Evolutionary conservation across 345 rosid genomes (phyloP).

Genomic region (Lepidium sativum): DNA sequence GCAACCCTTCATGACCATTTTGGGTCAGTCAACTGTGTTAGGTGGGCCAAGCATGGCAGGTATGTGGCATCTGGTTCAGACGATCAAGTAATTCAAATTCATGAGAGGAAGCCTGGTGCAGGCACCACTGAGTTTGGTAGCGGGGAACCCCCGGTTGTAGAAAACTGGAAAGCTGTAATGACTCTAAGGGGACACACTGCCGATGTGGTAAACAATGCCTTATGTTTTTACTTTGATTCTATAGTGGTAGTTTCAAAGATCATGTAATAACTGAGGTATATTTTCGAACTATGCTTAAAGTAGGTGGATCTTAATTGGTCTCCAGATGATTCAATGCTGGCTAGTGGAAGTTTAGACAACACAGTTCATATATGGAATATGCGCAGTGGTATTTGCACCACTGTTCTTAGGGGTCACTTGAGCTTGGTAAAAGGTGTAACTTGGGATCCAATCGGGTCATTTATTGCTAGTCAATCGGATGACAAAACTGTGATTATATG

Average conservation of each 20-base stretch:
- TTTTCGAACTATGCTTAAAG: constrained; percentile 50
- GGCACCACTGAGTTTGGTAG: constrained; percentile 98
- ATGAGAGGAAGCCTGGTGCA: constrained; percentile 95
- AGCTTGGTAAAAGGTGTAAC: constrained; percentile 96
- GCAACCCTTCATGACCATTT: constrained; percentile 97
- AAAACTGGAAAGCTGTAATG: constrained; percentile 98
- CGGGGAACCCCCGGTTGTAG: constrained; percentile 96
- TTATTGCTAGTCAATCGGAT: constrained; percentile 98
- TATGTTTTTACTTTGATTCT: background rate
- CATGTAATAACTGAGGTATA: constrained; percentile 37
- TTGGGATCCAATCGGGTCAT: constrained; percentile 99
- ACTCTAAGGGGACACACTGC: constrained; percentile 98
- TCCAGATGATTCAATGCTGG: constrained; percentile 90
- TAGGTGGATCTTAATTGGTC: constrained; percentile 99
- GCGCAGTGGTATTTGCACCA: constrained; percentile 87
- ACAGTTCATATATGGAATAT: constrained; percentile 92
- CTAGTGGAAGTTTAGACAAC: constrained; percentile 98
- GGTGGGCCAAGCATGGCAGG: constrained; percentile 97
- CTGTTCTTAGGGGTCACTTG: constrained; percentile 96
- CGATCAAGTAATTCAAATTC: constrained; percentile 86
- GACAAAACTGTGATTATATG: constrained; percentile 98
- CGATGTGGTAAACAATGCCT: constrained; percentile 70
- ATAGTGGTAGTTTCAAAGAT: background rate
- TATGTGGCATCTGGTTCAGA: constrained; percentile 94
- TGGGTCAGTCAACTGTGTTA: constrained; percentile 98